phyloP scores from a whole-genome alignment of 1,284 basidiomycete species.

The Ceratobasidium theobromae region DNA sequence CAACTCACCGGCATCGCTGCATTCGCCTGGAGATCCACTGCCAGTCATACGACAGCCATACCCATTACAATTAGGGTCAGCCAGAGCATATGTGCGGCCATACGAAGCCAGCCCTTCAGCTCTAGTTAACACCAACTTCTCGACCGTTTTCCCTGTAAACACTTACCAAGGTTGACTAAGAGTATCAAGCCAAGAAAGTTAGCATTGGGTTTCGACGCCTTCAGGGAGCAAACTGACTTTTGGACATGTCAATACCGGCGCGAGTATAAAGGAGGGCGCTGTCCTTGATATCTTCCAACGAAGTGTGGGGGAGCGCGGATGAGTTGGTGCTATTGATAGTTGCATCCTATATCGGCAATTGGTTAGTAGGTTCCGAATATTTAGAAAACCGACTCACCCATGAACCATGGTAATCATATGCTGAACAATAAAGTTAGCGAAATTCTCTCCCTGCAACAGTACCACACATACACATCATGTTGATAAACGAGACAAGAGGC shows the following conservation, averaged over 20 bases:
- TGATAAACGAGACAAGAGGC: too few relatives aligned
- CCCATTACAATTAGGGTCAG: background rate
- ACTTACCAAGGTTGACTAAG: slow-evolving; percentile 15
- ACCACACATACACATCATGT: too few relatives aligned
- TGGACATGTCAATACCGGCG: slow-evolving; percentile 14
- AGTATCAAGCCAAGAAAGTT: background rate
- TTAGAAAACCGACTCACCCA: background rate
- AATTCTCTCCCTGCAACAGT: too few relatives aligned
- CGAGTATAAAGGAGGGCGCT: slow-evolving; percentile 13
- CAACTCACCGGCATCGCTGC: slow-evolving; percentile 7
- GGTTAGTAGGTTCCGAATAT: background rate
- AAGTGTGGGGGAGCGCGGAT: slow-evolving; percentile 14
- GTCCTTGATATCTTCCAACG: slow-evolving; percentile 16
- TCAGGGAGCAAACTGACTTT: background rate
- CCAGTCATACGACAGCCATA: slow-evolving; percentile 18
- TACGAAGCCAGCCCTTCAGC: slow-evolving; percentile 5
- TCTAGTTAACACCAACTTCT: background rate
- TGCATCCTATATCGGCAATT: too few relatives aligned
- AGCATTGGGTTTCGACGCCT: too few relatives aligned
- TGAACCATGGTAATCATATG: too few relatives aligned
- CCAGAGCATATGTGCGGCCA: slow-evolving; percentile 10
- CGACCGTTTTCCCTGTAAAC: background rate
- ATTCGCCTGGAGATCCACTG: slow-evolving; percentile 1
- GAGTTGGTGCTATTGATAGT: slow-evolving; percentile 6
- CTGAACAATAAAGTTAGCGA: too few relatives aligned